These are phyloP conservation scores for Claviceps capensis DNA, from an alignment of 2,329 filamentous ascomycete species.

Conservation along the genomic window DNA sequence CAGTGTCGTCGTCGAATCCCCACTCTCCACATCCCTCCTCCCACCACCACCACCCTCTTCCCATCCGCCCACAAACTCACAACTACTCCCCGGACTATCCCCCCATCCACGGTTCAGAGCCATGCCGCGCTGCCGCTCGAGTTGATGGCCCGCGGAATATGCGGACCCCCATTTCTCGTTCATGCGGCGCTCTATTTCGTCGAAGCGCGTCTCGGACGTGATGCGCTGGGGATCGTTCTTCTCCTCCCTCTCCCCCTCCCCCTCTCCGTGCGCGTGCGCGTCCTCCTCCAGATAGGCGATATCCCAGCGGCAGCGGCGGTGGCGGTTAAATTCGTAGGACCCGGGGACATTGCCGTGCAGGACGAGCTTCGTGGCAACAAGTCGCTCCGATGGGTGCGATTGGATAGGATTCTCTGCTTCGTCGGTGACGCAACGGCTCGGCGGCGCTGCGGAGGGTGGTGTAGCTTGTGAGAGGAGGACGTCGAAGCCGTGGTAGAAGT, in stretches of 20 bases:
- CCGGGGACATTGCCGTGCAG: conserved; percentile 91
- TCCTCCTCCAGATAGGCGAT: conserved; percentile 39
- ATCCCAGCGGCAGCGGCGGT: conserved; percentile 79
- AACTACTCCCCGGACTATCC: conserved; percentile 80
- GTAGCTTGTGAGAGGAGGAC: conserved; percentile 73
- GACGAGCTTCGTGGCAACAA: conserved; percentile 84
- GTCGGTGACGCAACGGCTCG: conserved; percentile 10
- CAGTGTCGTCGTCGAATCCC: conserved; percentile 60
- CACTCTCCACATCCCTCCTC: conserved; percentile 39
- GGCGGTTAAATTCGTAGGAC: conserved; percentile 91
- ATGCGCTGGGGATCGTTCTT: conserved; percentile 31
- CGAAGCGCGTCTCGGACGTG: conserved; percentile 66
- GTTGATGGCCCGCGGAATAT: conserved; percentile 41
- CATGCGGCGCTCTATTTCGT: conserved; percentile 55
- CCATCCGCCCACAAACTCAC: conserved; percentile 74
- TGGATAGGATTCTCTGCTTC: conserved; percentile 21
- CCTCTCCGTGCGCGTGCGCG: too few species aligned
- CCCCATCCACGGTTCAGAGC: conserved; percentile 84
- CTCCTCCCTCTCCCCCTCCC: conserved; percentile 1
- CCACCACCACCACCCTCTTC: conserved; percentile 54
- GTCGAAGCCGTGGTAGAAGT: conserved; percentile 92
- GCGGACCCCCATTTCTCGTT: conserved; percentile 55
- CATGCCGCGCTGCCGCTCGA: conserved; percentile 55
- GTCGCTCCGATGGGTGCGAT: conserved; percentile 40
- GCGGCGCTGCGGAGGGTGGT: conserved; percentile 48